Conservation (phyloP, 1,139 yeast species). For the Pichia sp. region DNA sequence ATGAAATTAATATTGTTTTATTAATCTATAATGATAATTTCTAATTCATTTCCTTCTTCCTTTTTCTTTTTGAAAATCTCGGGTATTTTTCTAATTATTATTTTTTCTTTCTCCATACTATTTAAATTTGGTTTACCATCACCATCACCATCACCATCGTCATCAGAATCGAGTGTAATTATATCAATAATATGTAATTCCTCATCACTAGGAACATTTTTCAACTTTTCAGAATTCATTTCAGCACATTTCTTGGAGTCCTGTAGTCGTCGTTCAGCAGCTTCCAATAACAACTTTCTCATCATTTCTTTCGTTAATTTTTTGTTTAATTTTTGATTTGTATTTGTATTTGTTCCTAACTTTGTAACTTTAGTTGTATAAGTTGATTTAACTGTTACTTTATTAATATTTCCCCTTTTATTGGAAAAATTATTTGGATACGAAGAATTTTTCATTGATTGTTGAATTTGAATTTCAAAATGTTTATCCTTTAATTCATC, state of each 20-base stretch:
- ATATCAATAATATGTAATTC: conserved; percentile 33
- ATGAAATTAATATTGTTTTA: too few species aligned
- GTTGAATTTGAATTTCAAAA: conserved; percentile 44
- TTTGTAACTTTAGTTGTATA: conserved; percentile 9
- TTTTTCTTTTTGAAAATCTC: background rate
- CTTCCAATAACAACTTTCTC: conserved; percentile 50
- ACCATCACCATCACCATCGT: conserved; percentile 7
- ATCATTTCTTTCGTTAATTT: background rate
- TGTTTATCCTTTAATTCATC: conserved; percentile 57
- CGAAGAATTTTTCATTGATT: conserved; percentile 28
- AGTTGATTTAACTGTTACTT: background rate
- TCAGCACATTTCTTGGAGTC: conserved; percentile 53
- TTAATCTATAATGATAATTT: conserved; percentile 7
- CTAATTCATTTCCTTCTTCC: background rate
- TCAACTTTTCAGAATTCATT: conserved; percentile 10
- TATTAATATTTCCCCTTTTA: conserved; percentile 3
- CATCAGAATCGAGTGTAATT: conserved; percentile 21
- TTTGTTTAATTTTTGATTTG: conserved; percentile 19
- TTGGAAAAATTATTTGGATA: conserved; percentile 11
- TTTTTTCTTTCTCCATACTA: too few species aligned
- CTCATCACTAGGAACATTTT: conserved; percentile 28
- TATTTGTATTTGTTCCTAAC: conserved; percentile 25
- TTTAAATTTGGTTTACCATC: too few species aligned
- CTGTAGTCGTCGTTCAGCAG: conserved; percentile 57
- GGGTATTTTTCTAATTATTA: background rate